Evolutionary conservation across 306 rosid genomes (phyloP), one percentile per base, ranked within the genome.

Genomic region (Elaeagnus macrophylla): DNA sequence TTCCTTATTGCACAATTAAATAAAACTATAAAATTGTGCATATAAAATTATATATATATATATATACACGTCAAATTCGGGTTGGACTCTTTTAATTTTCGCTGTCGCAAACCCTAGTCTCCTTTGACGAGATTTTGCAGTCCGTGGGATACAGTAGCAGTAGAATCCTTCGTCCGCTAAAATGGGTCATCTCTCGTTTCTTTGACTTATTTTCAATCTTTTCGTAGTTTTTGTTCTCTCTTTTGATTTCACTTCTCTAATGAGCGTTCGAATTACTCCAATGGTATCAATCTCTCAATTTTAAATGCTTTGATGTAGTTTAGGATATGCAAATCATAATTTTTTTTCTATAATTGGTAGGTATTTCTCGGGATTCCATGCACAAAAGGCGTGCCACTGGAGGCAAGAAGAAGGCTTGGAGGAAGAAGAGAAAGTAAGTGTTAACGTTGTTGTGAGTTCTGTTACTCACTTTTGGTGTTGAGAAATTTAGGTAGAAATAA

Each of bases 311-410:
- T 12, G 8, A 16, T 12, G n/a, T 14, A 16, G 19, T 53, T 32
- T 32, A 12, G 25, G 19, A 16, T 17, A 49, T 32, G 43, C 25
- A 36, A 37, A 38, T 37, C 13, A 55, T 25, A 53, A 14, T 8
- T 11, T 0, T 3, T 48, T 39, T 25, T 42, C 0, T 50, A 25
- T 25, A 10, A 12, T 67, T 19, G 54, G 1, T 47, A 81, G 81
- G 87, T 68, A 81, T 81, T 11, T 81, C 80, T 59, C 83, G 83
- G 61, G 86, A 77, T 74, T 81, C 86, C 59, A 80, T 80, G 86
- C 86, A 80, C 75, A 80, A 80, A 73, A 70, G 82, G 62, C 81
- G 79, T 45, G 85, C 81, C 69, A 79, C 85, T 41, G 81, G 85
- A 37, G 85, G 85, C 59, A 80, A 80, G 82, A 76, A 80, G 77